These are phyloP conservation scores for Funneliformis mosseae DNA, from an alignment of 192 early-diverging fungal species.

Conservation along the genomic window DNA sequence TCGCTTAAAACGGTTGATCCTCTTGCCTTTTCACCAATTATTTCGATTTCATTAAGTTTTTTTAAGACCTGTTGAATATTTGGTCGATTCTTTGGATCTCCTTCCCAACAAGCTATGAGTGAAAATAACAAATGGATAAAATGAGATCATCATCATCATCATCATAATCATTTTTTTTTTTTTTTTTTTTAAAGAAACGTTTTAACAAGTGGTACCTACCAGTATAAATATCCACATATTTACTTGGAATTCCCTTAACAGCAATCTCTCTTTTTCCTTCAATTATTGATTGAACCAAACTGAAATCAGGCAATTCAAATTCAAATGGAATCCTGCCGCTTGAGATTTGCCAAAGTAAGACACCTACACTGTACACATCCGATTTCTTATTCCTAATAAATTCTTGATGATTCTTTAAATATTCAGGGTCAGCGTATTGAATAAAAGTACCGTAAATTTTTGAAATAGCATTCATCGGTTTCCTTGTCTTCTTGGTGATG, in stretches of 20 bases:
- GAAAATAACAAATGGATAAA: background rate
- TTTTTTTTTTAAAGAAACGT: no score
- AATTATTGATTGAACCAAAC: background rate
- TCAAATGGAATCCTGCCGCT: background rate
- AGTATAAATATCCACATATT: slow-evolving; percentile 24
- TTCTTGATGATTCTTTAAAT: slow-evolving; percentile 1
- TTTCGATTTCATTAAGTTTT: background rate
- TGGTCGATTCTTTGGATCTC: slow-evolving; percentile 24
- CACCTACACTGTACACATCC: slow-evolving; percentile 2
- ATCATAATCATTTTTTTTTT: no score
- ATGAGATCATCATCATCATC: background rate
- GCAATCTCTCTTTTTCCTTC: background rate
- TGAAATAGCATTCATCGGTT: background rate
- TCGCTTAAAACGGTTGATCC: background rate
- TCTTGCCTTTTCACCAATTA: background rate
- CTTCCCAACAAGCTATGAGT: slow-evolving; percentile 19
- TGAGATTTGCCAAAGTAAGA: slow-evolving; percentile 13
- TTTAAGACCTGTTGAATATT: background rate
- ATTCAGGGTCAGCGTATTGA: slow-evolving; percentile 1
- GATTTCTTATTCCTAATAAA: background rate
- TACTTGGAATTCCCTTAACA: slow-evolving; percentile 19
- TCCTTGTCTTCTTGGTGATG: background rate
- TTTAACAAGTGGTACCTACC: background rate
- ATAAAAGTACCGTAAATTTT: background rate
- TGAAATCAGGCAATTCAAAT: background rate